A percentile compares a stretch with the other conserved stretches of the same genome.
These are phyloP conservation scores for Metschnikowia chrysomelidarum DNA, from an alignment of 805 yeast genomes.

Conservation along the genomic window DNA sequence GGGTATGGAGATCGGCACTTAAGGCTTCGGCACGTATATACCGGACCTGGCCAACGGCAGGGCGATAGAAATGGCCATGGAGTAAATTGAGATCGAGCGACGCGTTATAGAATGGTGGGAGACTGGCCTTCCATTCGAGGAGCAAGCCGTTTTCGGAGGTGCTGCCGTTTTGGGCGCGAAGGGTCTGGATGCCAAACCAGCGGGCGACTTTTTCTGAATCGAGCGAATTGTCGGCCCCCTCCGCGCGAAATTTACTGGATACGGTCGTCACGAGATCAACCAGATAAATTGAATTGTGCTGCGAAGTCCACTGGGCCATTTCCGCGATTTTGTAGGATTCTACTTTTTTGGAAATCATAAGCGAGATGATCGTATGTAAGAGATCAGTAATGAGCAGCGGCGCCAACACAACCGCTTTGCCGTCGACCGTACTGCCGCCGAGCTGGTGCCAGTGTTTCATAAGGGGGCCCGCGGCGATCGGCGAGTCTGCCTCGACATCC, in stretches of 20 bases:
- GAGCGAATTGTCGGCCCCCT: slow-evolving; percentile 31
- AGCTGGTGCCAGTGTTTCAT: slow-evolving; percentile 46
- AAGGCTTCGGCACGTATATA: slow-evolving; percentile 51
- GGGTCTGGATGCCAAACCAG: slow-evolving; percentile 64
- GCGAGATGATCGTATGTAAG: slow-evolving; percentile 26
- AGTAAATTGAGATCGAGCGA: slow-evolving; percentile 55
- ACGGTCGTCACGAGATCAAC: slow-evolving; percentile 49
- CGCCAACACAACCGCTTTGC: slow-evolving; percentile 34
- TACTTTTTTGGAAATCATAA: slow-evolving; percentile 24
- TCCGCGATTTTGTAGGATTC: slow-evolving; percentile 15
- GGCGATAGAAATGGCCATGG: slow-evolving; percentile 53
- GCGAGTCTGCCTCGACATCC: slow-evolving; percentile 42
- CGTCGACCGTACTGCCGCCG: slow-evolving; percentile 57
- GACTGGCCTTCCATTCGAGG: slow-evolving; percentile 57
- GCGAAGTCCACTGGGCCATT: slow-evolving; percentile 21
- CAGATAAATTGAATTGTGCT: slow-evolving; percentile 30
- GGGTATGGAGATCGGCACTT: slow-evolving; percentile 31
- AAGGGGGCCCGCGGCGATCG: slow-evolving; percentile 58
- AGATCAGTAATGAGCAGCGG: slow-evolving; percentile 25
- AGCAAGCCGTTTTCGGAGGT: slow-evolving; percentile 49
- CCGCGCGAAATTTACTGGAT: slow-evolving; percentile 30
- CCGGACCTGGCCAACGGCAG: slow-evolving; percentile 45
- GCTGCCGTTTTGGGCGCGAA: slow-evolving; percentile 24
- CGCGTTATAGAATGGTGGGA: slow-evolving; percentile 63
- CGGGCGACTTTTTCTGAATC: slow-evolving; percentile 44